Evolutionary conservation across 306 rosid genomes (phyloP).

Genomic region (Arachis hypogaea): DNA sequence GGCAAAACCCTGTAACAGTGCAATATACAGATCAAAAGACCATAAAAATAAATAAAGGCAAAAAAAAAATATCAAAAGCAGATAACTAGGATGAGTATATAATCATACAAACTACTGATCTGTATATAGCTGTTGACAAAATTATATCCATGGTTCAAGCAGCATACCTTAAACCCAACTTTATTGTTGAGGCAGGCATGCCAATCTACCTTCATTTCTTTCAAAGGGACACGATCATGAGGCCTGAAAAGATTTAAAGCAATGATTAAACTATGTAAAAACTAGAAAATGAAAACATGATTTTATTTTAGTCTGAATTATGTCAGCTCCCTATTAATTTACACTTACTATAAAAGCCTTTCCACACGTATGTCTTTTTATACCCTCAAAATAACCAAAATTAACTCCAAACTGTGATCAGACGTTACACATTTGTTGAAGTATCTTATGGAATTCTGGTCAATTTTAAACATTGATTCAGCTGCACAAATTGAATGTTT

Average conservation of each 20-base stretch:
- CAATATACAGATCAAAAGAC: conserved; percentile 45
- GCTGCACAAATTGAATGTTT: conserved; percentile 30
- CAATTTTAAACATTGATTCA: conserved; percentile 11
- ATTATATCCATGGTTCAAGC: conserved; percentile 14
- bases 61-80: too few relatives aligned
- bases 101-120: conserved; percentile 22
- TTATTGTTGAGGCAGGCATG: conserved; percentile 82
- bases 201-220: conserved; percentile 95
- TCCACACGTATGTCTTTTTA: conserved; percentile 15
- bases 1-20: conserved; percentile 80
- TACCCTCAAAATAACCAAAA: neutral
- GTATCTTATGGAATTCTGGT: conserved; percentile 4
- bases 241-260: conserved; percentile 66
- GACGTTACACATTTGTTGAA: neutral
- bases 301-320: conserved; percentile 6
- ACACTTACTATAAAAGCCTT: neutral
- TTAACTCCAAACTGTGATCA: conserved; percentile 9
- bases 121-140: conserved; percentile 6
- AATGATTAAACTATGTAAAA: conserved; percentile 24
- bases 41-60: conserved; percentile 7
- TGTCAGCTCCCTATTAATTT: neutral
- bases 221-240: conserved; percentile 92
- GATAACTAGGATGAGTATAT: conserved; percentile 9
- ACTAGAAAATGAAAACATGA: conserved; percentile 13
- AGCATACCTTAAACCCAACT: conserved; percentile 94